Conservation (phyloP, 2,329 filamentous ascomycete genomes). For the Exophiala sp. region DNA sequence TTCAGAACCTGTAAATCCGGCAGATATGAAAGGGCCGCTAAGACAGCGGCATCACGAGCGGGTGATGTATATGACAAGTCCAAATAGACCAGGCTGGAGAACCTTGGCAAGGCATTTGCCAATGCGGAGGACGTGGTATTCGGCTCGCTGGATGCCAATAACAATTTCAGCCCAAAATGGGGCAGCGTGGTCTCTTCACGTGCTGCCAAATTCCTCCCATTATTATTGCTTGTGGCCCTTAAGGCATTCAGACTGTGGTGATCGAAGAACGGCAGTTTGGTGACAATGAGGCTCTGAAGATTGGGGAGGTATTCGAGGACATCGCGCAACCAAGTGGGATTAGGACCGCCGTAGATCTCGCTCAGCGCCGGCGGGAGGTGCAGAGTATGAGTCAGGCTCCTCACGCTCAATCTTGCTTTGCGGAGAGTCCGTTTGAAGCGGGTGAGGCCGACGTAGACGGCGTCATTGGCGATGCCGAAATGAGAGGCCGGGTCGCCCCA, state of each 20-base stretch:
- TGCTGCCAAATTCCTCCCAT: constrained; percentile 8
- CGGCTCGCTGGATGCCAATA: constrained; percentile 52
- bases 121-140: constrained; percentile 55
- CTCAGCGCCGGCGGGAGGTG: constrained; percentile 56
- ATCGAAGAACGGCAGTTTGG: constrained; percentile 56
- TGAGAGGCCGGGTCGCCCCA: constrained; percentile 60
- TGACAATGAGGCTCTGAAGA: constrained; percentile 55
- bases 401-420: constrained; percentile 48
- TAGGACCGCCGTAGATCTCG: constrained; percentile 55
- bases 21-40: constrained; percentile 44
- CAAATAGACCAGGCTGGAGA: constrained; percentile 52
- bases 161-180: constrained; percentile 48
- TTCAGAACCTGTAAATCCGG: constrained; percentile 53
- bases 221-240: constrained; percentile 29
- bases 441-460: constrained; percentile 56
- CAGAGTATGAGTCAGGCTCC: constrained; percentile 55
- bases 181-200: constrained; percentile 20
- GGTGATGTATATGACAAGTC: constrained; percentile 52
- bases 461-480: constrained; percentile 51
- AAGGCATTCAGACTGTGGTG: constrained; percentile 52
- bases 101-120: constrained; percentile 46
- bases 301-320: constrained; percentile 53
- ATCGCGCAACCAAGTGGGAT: constrained; percentile 54
- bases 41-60: constrained; percentile 45
- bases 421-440: constrained; percentile 53